Conservation (phyloP, 352 stramenopile species). For the Phytophthora agathidicida region DNA sequence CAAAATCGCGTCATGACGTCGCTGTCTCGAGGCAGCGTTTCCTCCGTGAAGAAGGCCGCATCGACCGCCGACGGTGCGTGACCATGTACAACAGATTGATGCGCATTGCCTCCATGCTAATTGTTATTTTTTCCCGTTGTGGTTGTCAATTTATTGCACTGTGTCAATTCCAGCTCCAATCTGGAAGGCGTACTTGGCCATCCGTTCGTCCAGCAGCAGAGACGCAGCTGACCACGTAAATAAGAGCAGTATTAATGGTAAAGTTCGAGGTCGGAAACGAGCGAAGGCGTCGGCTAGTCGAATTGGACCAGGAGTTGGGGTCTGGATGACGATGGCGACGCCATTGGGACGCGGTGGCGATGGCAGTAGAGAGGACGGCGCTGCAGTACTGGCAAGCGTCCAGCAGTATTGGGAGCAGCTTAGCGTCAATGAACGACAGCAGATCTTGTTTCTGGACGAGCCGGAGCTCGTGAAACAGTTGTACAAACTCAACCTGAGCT, state of each 20-base stretch:
- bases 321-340: constrained; percentile 35
- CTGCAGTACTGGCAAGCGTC: constrained; percentile 36
- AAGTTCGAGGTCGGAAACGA: constrained; percentile 43
- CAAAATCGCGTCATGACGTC: constrained; percentile 25
- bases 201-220: constrained; percentile 38
- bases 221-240: background rate
- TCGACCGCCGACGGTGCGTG: constrained; percentile 32
- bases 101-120: constrained; percentile 3
- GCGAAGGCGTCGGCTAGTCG: constrained; percentile 34
- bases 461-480: constrained; percentile 86
- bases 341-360: constrained; percentile 18
- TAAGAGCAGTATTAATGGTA: background rate
- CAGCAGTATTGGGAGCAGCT: constrained; percentile 74
- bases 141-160: background rate
- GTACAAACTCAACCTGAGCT: constrained; percentile 88
- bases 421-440: constrained; percentile 64
- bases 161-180: constrained; percentile 47
- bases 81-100: background rate
- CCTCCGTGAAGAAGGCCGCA: constrained; percentile 35
- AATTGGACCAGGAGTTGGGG: constrained; percentile 9
- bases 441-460: constrained; percentile 82
- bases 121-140: background rate
- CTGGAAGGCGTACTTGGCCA: constrained; percentile 71
- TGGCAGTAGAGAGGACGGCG: constrained; percentile 18
- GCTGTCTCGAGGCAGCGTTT: constrained; percentile 18